Conservation (phyloP, 192 early-diverging fungal genomes). For the Pilaira anomala region DNA sequence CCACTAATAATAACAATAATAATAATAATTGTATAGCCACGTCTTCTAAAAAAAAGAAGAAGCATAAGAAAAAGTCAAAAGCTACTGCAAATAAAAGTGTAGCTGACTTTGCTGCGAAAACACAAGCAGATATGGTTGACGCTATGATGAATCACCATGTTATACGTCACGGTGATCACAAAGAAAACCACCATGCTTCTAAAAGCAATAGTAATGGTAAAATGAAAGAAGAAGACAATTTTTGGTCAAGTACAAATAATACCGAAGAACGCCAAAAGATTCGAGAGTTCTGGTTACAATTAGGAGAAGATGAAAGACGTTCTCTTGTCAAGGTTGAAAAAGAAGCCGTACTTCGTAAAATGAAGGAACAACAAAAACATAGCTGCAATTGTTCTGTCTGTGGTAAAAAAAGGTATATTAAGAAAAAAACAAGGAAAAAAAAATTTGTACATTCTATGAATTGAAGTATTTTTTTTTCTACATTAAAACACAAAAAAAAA, state of each 20-base stretch:
- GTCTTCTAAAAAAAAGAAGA: slow-evolving; percentile 1
- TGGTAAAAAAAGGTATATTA: slow-evolving; percentile 69
- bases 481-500: too few species aligned
- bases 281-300: slow-evolving; percentile 80
- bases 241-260: slow-evolving; percentile 66
- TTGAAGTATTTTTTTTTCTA: too few species aligned
- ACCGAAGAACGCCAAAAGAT: slow-evolving; percentile 78
- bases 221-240: slow-evolving; percentile 23
- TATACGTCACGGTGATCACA: not conserved
- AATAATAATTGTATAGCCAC: not conserved
- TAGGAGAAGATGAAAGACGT: slow-evolving; percentile 76
- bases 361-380: slow-evolving; percentile 87
- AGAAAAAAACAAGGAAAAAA: slow-evolving; percentile 2
- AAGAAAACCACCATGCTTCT: not conserved
- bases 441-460: not conserved
- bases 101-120: not conserved
- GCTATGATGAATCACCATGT: slow-evolving; percentile 21
- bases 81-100: not conserved
- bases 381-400: slow-evolving; percentile 83
- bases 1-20: not conserved
- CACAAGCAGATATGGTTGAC: not conserved
- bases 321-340: slow-evolving; percentile 82
- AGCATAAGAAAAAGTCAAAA: slow-evolving; percentile 9
- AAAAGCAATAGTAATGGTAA: not conserved
- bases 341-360: slow-evolving; percentile 82